These are phyloP conservation scores for Candolleomyces eurysporus DNA, from an alignment of 768 basidiomycete genomes.

Conservation along the genomic window DNA sequence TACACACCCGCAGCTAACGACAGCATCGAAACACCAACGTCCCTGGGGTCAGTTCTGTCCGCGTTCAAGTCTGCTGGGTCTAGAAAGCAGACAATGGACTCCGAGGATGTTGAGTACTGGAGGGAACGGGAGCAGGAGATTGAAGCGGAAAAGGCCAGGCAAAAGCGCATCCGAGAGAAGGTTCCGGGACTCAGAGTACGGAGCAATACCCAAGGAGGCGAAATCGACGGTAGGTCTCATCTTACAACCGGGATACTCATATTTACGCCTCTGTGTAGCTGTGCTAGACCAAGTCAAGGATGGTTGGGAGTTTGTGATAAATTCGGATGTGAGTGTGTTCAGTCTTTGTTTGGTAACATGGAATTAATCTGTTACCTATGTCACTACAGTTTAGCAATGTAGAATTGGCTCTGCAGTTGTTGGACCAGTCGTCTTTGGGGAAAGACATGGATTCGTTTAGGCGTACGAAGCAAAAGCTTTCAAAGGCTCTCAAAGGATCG, in stretches of 20 bases:
- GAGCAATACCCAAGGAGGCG: conserved; percentile 63
- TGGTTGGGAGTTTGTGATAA: conserved; percentile 87
- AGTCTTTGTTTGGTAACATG: conserved; percentile 5
- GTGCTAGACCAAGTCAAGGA: conserved; percentile 83
- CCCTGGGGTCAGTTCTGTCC: conserved; percentile 56
- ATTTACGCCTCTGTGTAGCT: conserved; percentile 40
- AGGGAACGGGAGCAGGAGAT: conserved; percentile 58
- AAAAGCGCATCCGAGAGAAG: conserved; percentile 68
- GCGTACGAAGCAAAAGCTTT: conserved; percentile 72
- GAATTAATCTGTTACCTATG: conserved; percentile 1
- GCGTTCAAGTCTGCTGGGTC: conserved; percentile 69
- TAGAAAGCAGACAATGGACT: conserved; percentile 53
- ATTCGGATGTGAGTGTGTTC: conserved; percentile 62
- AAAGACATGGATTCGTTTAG: conserved; percentile 79
- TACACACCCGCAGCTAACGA: conserved; percentile 30
- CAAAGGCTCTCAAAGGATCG: conserved; percentile 79
- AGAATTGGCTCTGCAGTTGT: conserved; percentile 84
- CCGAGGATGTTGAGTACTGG: conserved; percentile 54
- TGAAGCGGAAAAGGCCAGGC: conserved; percentile 62
- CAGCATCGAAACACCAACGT: conserved; percentile 40
- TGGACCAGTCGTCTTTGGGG: conserved; percentile 72
- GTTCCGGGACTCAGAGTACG: conserved; percentile 54
- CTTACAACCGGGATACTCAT: neutral
- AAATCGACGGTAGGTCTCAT: conserved; percentile 69
- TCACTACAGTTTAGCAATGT: conserved; percentile 83